Evolutionary conservation across 805 yeast genomes (phyloP).

Genomic region (Barnettozyma pratensis): DNA sequence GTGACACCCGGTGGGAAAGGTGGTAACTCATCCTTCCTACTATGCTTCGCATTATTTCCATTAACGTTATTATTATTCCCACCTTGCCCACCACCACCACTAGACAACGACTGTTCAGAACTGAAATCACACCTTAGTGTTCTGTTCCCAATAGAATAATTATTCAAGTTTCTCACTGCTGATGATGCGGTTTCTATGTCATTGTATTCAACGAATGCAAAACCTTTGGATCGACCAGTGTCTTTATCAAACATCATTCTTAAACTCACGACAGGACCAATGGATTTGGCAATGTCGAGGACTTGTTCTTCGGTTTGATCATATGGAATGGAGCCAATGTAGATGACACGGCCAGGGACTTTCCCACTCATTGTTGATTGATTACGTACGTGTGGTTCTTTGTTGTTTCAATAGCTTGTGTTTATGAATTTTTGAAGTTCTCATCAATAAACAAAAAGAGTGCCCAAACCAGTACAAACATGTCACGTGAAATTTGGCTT

Average conservation of each 20-base stretch:
- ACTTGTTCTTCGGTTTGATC: conserved; percentile 94
- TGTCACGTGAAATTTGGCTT: too few relatives aligned
- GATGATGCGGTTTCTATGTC: conserved; percentile 81
- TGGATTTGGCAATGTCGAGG: conserved; percentile 76
- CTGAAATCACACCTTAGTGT: conserved; percentile 71
- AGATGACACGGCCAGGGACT: conserved; percentile 44
- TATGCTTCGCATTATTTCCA: conserved; percentile 4
- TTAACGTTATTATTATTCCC: conserved; percentile 5
- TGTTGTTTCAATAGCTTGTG: too few relatives aligned
- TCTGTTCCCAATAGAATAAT: conserved; percentile 69
- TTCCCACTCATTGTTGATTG: conserved; percentile 8
- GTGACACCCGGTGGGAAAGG: conserved; percentile 53
- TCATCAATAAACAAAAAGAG: too few relatives aligned
- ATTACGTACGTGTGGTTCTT: neutral
- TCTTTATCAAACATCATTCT: conserved; percentile 79
- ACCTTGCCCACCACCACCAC: conserved; percentile 3
- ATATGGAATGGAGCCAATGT: conserved; percentile 84
- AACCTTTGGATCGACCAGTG: conserved; percentile 89
- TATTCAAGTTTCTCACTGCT: conserved; percentile 84
- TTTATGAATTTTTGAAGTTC: too few relatives aligned
- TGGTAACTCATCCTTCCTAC: conserved; percentile 30
- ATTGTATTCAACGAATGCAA: conserved; percentile 76
- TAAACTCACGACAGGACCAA: conserved; percentile 78
- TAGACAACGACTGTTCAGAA: conserved; percentile 36
- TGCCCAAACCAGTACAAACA: too few relatives aligned